A percentile compares a stretch with the other conserved stretches of the same genome.
These are phyloP conservation scores for Diaporthe citri DNA, from an alignment of 2,329 filamentous ascomycete species.

Conservation along the genomic window DNA sequence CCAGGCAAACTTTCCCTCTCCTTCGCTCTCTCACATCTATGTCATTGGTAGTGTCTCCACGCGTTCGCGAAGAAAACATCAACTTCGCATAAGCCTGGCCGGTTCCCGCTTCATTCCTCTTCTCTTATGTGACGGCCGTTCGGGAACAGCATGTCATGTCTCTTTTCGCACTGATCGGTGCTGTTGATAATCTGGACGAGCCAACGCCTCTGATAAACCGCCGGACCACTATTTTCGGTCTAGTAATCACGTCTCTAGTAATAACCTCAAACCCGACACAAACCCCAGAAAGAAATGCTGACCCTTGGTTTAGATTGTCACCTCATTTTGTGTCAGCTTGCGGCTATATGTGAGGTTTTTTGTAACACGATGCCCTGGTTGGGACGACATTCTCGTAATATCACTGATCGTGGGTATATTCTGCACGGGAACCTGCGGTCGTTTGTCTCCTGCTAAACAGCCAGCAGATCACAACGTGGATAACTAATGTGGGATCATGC, in stretches of 20 bases:
- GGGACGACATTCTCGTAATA: conserved; percentile 36
- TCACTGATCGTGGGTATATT: conserved; percentile 25
- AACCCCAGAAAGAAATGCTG: not conserved
- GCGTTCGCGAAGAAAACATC: not conserved
- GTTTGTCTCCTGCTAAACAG: not conserved
- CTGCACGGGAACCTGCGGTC: not conserved
- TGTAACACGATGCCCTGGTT: conserved; percentile 37
- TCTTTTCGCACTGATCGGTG: conserved; percentile 35
- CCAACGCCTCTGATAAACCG: conserved; percentile 30
- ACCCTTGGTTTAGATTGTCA: conserved; percentile 9
- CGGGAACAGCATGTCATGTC: conserved; percentile 35
- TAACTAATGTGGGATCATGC: conserved; percentile 37
- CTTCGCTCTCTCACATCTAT: not conserved
- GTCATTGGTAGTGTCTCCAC: not conserved
- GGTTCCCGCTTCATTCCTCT: not conserved
- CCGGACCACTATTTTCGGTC: conserved; percentile 30
- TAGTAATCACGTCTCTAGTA: conserved; percentile 32
- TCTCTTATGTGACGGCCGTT: not conserved
- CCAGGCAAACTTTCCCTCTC: not conserved
- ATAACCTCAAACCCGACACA: not conserved
- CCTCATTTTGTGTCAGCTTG: conserved; percentile 28
- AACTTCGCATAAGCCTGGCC: not conserved
- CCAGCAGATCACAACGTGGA: conserved; percentile 30
- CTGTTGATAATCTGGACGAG: conserved; percentile 37
- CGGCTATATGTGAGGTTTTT: conserved; percentile 37